Base-by-base conservation (phyloP, 768 basidiomycete genomes). In the Butyriboletus loyo region DNA sequence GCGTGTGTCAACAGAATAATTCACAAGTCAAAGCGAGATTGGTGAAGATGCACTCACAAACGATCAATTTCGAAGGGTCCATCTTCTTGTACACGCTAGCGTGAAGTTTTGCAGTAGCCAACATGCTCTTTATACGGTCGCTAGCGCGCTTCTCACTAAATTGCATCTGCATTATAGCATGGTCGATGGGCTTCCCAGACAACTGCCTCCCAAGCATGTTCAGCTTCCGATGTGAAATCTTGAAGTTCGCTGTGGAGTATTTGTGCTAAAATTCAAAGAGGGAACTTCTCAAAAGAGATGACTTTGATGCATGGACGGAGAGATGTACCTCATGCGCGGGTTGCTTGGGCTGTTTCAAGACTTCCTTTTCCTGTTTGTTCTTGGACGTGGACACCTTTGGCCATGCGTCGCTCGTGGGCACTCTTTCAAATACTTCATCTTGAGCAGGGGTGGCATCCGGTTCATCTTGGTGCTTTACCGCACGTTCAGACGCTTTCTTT, bases 111-210 rank as follows among this genome's bases (percentile, higher is more conserved):
- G 93, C 94, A 1, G 89, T 82, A 13, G 83, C 84, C 40, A 98
- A 79, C 82, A 92, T 92, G 60, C 86, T 89, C 80, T 92, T 86
- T 53, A 99, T 83, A 54, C 92, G 85, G 42, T 76, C 79, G 57
- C 91, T 86, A 14, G 89, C 92, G 22, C 92, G 81, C 73, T 99
- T 99, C 69, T 95, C 88, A 57, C 89, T 92, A 70, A 97, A 98
- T 67, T 89, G 82, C 91, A 98, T 95, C 63, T 99, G 96, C 52
- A 98, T 75, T 66, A 99, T 96, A 32, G 96, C 96, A 59, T 87
- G 84, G 73, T 98, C 95, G 54, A 98, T 87, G 17, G 95, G 94
- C 61, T 92, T 87, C 19, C 91, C 89, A 3, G 90, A 79, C 57
- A 99, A 89, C 68, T 97, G 92, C 28, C 83, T 79, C 9, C 85